Conservation (phyloP, 257 asterid species). For the Jasminum sambac region DNA sequence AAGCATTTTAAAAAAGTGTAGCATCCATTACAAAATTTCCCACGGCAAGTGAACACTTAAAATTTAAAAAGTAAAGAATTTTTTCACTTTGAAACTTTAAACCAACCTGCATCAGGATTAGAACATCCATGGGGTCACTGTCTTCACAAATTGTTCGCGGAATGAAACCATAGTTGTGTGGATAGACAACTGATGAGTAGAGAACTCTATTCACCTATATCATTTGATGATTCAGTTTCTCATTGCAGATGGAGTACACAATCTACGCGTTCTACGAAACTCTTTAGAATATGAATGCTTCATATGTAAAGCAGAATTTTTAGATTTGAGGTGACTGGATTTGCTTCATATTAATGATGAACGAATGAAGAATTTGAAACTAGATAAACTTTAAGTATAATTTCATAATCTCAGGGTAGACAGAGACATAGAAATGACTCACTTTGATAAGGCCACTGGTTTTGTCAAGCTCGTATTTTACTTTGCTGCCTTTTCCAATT, state of each 20-base stretch:
- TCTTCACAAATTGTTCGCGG: slow-evolving; percentile 93
- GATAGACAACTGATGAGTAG: slow-evolving; percentile 93
- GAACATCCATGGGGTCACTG: slow-evolving; percentile 86
- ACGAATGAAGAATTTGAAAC: too few species aligned
- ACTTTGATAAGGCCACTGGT: slow-evolving; percentile 86
- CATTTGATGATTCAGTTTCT: slow-evolving; percentile 15
- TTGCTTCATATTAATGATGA: background rate
- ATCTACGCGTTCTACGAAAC: background rate
- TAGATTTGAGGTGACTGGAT: background rate
- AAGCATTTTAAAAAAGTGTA: background rate
- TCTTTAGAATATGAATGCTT: background rate
- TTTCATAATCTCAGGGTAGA: slow-evolving; percentile 1
- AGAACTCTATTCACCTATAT: slow-evolving; percentile 80
- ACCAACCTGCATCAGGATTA: slow-evolving; percentile 85
- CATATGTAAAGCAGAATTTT: background rate
- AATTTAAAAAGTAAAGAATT: background rate
- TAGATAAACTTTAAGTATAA: too few species aligned
- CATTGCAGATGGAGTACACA: background rate
- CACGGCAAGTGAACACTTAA: background rate
- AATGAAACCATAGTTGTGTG: slow-evolving; percentile 92
- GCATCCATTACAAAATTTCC: background rate
- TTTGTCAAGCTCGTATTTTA: slow-evolving; percentile 94
- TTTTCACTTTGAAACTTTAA: background rate
- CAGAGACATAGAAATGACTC: slow-evolving; percentile 17
- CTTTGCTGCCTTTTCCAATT: slow-evolving; percentile 89